Conservation (phyloP, 2,329 filamentous ascomycete species). For the Albifimbria verrucaria region DNA sequence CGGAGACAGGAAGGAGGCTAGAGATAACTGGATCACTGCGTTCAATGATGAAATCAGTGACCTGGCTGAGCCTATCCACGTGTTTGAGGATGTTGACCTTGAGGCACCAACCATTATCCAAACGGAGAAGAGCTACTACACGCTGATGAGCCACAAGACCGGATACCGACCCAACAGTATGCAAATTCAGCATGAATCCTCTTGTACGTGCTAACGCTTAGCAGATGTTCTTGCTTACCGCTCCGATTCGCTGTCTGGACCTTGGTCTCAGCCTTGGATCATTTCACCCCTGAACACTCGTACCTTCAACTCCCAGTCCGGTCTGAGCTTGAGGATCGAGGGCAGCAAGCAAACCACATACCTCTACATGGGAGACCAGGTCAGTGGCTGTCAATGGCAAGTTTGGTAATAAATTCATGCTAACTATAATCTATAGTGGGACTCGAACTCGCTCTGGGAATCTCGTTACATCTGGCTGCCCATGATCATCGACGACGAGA, state of each 20-base stretch:
- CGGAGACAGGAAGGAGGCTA: constrained; percentile 50
- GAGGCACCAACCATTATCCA: constrained; percentile 60
- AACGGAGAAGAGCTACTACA: constrained; percentile 57
- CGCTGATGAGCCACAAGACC: constrained; percentile 61
- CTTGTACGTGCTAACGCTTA: not conserved
- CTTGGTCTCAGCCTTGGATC: constrained; percentile 51
- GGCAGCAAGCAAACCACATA: constrained; percentile 43
- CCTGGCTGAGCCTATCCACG: constrained; percentile 48
- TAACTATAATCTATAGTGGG: constrained; percentile 33
- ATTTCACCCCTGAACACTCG: constrained; percentile 45
- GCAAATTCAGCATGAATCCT: not conserved
- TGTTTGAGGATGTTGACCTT: constrained; percentile 57
- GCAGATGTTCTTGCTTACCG: constrained; percentile 51
- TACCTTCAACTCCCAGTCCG: constrained; percentile 50
- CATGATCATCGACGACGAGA: constrained; percentile 46
- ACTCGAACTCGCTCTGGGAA: constrained; percentile 50
- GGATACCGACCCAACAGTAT: constrained; percentile 57
- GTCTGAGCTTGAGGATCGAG: constrained; percentile 44
- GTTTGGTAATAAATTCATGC: accelerated
- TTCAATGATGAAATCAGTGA: constrained; percentile 51
- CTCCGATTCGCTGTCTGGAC: constrained; percentile 43
- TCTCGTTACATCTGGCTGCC: constrained; percentile 55
- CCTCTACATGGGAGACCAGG: constrained; percentile 45
- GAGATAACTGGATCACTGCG: constrained; percentile 54
- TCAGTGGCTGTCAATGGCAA: not conserved